Percentiles rank a stretch among this genome's conserved stretches.
phyloP scores from a whole-genome alignment of 768 basidiomycete species.

The Termitomyces sp. region DNA sequence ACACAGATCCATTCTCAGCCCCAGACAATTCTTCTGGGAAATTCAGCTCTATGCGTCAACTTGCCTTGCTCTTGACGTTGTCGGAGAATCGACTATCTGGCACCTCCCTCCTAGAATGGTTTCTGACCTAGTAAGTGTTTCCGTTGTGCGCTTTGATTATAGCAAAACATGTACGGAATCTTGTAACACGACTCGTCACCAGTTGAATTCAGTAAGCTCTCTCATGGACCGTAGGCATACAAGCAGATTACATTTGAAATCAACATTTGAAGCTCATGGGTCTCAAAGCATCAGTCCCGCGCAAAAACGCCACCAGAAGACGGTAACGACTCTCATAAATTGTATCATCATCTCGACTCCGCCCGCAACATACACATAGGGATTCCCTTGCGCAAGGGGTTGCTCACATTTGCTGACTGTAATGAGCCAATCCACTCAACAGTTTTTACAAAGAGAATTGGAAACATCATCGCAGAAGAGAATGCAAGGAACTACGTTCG shows the following conservation, averaged over 20 bases:
- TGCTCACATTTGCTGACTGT: neutral
- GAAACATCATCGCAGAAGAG: too few species aligned
- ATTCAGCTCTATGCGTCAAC: neutral
- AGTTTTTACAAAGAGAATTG: neutral
- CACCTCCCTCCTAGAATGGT: neutral
- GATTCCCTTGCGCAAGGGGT: neutral
- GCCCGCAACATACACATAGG: neutral
- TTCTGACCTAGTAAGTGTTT: neutral
- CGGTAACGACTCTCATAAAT: neutral
- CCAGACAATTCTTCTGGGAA: neutral
- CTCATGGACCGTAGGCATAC: neutral
- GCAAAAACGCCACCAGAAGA: neutral
- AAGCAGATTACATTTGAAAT: neutral
- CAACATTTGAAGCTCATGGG: neutral
- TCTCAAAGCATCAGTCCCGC: neutral
- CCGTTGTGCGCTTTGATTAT: neutral
- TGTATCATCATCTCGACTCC: neutral
- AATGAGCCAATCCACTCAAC: neutral
- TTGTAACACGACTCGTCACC: neutral
- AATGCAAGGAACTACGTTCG: neutral
- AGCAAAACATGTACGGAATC: neutral
- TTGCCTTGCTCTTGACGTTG: neutral
- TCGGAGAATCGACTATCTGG: neutral
- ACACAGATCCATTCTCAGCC: constrained; percentile 15
- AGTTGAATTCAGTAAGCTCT: neutral